These are phyloP conservation scores for Dictyostelium purpureum DNA, from an alignment of 78 protist genomes.

Conservation along the genomic window DNA sequence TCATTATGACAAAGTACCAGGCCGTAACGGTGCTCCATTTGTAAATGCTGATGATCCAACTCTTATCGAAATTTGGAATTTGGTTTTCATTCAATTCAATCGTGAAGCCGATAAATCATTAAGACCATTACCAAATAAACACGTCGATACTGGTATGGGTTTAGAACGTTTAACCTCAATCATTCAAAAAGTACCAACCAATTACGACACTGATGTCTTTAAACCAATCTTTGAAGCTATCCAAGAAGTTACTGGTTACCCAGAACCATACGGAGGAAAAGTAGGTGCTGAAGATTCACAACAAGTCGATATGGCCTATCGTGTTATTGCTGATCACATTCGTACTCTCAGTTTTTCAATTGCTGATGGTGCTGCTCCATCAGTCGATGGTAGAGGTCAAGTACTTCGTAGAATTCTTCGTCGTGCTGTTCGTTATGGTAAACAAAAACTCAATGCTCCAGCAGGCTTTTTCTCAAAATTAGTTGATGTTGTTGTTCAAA, in stretches of 20 bases:
- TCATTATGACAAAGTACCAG: slow-evolving; percentile 98
- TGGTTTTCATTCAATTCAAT: slow-evolving; percentile 97
- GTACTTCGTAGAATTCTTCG: slow-evolving; percentile 97
- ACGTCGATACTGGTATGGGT: slow-evolving; percentile 99
- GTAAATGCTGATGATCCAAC: slow-evolving; percentile 97
- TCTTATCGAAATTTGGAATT: slow-evolving; percentile 98
- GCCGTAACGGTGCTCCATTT: slow-evolving; percentile 86
- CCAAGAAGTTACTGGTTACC: slow-evolving; percentile 84
- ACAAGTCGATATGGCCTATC: slow-evolving; percentile 96
- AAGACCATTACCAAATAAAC: slow-evolving; percentile 90
- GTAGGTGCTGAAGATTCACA: slow-evolving; percentile 92
- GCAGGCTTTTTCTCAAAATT: slow-evolving; percentile 91
- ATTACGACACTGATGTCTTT: slow-evolving; percentile 99
- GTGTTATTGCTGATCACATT: slow-evolving; percentile 99
- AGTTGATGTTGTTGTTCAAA: slow-evolving; percentile 84
- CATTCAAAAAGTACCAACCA: slow-evolving; percentile 93
- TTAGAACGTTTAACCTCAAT: slow-evolving; percentile 94
- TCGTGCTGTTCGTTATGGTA: slow-evolving; percentile 96
- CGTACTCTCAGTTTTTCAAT: slow-evolving; percentile 96
- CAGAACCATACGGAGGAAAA: slow-evolving; percentile 85
- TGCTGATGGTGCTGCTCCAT: slow-evolving; percentile 98
- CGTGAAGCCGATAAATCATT: slow-evolving; percentile 84
- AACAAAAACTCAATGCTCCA: slow-evolving; percentile 90
- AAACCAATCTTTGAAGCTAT: slow-evolving; percentile 91
- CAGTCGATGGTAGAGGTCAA: slow-evolving; percentile 91